Conservation (phyloP, 768 basidiomycete species). For the Lentinula aciculospora region DNA sequence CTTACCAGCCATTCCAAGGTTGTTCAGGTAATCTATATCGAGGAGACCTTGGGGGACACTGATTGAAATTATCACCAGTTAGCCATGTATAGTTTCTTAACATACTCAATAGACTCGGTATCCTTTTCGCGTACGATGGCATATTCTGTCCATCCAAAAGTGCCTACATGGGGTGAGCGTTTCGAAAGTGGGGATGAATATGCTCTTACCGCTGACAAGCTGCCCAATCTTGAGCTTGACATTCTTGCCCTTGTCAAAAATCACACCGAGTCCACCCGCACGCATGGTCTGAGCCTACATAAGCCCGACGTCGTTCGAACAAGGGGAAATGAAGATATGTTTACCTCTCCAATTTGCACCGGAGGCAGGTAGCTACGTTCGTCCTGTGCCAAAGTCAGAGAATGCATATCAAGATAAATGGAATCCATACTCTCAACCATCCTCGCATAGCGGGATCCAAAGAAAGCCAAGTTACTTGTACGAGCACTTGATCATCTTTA, state of each 20-base stretch:
- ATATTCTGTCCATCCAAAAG: constrained; percentile 70
- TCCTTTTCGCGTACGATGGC: constrained; percentile 50
- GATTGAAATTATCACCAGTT: neutral
- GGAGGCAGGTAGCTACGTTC: constrained; percentile 66
- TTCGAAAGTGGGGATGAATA: neutral
- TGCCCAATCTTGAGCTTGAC: constrained; percentile 61
- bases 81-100: neutral
- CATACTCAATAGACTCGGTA: constrained; percentile 53
- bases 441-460: constrained; percentile 89
- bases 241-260: constrained; percentile 53
- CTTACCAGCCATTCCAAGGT: constrained; percentile 70
- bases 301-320: constrained; percentile 34
- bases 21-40: constrained; percentile 75
- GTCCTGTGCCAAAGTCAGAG: constrained; percentile 29
- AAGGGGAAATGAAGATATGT: constrained; percentile 3
- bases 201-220: constrained; percentile 58
- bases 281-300: constrained; percentile 56
- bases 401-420: neutral
- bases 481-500: constrained; percentile 49
- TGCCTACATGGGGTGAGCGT: constrained; percentile 17
- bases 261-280: constrained; percentile 57
- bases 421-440: constrained; percentile 43
- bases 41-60: constrained; percentile 57
- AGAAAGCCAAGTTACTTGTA: constrained; percentile 75
- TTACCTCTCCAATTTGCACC: constrained; percentile 60